Percentiles rank a stretch among this genome's conserved stretches.
Conservation (phyloP, 495 filamentous ascomycete species). For the Penicillium ucsense region DNA sequence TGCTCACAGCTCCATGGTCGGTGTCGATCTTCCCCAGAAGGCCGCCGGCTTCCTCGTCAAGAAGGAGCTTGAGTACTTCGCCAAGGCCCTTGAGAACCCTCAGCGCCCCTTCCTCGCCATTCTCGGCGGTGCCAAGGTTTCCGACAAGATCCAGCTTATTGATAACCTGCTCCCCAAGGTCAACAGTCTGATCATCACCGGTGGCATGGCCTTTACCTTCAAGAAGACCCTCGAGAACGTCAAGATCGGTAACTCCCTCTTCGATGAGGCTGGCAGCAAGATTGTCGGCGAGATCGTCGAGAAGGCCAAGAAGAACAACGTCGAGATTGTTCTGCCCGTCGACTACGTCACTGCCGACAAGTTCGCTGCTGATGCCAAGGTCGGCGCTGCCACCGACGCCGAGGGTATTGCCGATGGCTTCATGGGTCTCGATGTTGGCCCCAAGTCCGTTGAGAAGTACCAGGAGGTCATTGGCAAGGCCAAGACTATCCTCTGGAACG, state of each 20-base stretch:
- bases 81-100: constrained; percentile 87
- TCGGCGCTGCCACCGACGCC: constrained; percentile 71
- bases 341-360: constrained; percentile 96
- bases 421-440: constrained; percentile 93
- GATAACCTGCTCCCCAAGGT: constrained; percentile 98
- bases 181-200: constrained; percentile 91
- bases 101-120: constrained; percentile 97
- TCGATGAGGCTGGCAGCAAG: constrained; percentile 92
- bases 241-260: constrained; percentile 83
- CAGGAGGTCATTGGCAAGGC: constrained; percentile 73
- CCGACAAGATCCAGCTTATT: constrained; percentile 98
- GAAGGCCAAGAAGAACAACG: constrained; percentile 93
- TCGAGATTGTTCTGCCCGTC: constrained; percentile 86
- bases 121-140: constrained; percentile 94
- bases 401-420: constrained; percentile 90
- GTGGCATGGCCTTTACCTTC: constrained; percentile 99
- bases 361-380: constrained; percentile 77
- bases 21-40: constrained; percentile 87
- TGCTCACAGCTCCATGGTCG: constrained; percentile 98
- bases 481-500: constrained; percentile 99
- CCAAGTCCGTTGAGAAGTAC: constrained; percentile 77
- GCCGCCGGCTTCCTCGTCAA: constrained; percentile 97
- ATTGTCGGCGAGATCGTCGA: constrained; percentile 77
- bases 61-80: constrained; percentile 99
- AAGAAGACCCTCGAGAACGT: constrained; percentile 93